Percentiles rank a stretch among this genome's conserved stretches.
These are phyloP conservation scores for Beta lomatogona DNA, from an alignment of 179 eudicot species.

Conservation along the genomic window DNA sequence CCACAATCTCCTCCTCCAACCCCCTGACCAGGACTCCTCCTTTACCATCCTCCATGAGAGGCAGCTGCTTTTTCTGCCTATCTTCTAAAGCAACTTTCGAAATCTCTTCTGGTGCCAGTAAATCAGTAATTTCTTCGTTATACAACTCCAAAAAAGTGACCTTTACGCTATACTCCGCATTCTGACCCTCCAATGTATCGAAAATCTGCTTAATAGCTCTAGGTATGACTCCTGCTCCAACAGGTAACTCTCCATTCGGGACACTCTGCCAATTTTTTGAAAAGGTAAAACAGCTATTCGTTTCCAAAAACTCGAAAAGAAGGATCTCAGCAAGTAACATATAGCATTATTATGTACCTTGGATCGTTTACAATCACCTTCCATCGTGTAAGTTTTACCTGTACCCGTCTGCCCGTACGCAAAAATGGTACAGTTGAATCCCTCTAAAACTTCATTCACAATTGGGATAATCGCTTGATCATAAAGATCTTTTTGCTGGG, in stretches of 20 bases:
- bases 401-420: conserved; percentile 99
- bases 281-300: neutral
- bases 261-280: conserved; percentile 51
- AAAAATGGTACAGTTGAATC: conserved; percentile 96
- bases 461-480: conserved; percentile 94
- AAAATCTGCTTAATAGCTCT: conserved; percentile 92
- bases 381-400: conserved; percentile 98
- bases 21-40: conserved; percentile 99
- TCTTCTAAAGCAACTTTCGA: conserved; percentile 72
- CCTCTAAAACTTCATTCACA: conserved; percentile 91
- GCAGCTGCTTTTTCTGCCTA: conserved; percentile 87
- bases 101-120: conserved; percentile 91
- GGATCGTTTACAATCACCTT: conserved; percentile 86
- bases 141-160: conserved; percentile 94
- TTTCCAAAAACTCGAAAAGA: neutral
- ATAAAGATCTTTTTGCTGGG: conserved; percentile 80
- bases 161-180: conserved; percentile 97
- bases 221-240: conserved; percentile 95
- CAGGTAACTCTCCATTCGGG: conserved; percentile 76
- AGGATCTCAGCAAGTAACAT: neutral
- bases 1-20: conserved; percentile 94
- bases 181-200: conserved; percentile 90
- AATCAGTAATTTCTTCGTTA: conserved; percentile 96
- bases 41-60: conserved; percentile 98
- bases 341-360: conserved; percentile 49